Evolutionary conservation across 2,329 filamentous ascomycete species (phyloP), one percentile per base, ranked within the genome.

Genomic region (Xylariaceae sp.): DNA sequence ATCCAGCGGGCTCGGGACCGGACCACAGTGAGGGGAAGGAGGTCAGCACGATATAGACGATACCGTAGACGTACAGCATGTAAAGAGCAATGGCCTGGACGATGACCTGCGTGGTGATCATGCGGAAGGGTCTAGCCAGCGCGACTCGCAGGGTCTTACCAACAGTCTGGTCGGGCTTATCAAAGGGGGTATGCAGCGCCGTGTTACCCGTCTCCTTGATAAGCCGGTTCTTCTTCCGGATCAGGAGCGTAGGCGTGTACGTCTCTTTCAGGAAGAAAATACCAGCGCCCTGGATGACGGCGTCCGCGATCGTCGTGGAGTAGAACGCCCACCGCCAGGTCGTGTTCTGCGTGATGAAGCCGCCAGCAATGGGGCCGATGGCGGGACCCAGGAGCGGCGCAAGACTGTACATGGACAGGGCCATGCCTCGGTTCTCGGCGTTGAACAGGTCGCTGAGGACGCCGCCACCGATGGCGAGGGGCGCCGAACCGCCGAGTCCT

Each of bases 271-370:
- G 81, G 71, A 87, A 80, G 53, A 89, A 71, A 4, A 87, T 34
- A 1, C 74, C 87, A 6, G 80, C 73, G 9, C 80, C 60, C 68
- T 89, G 86, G 54, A 90, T 81, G 10, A 83, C 60, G 1, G 78
- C 86, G 58, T 85, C 83, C 8, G 75, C 73, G 58, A 90, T 86
- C 1, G 84, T 83, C 0, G 85, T 88, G 0, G 83, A 78, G 73
- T 82, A 89, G 74, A 90, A 91, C 6, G 84, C 82, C 88, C 88
- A 91, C 45, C 87, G 80, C 88, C 88, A 91, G 0, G 80, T 84
- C 6, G 81, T 84, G 69, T 81, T 77, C 66, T 88, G 73, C 1
- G 84, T 77, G 51, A 89, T 85, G 71, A 86, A 88, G 0, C 83
- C 86, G 15, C 86, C 86, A 0, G 81, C 82, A 56, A 89, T 83